Evolutionary conservation across 2,329 filamentous ascomycete genomes (phyloP), one percentile per base, ranked within the genome.

Genomic region (Scytalidium lignicola): DNA sequence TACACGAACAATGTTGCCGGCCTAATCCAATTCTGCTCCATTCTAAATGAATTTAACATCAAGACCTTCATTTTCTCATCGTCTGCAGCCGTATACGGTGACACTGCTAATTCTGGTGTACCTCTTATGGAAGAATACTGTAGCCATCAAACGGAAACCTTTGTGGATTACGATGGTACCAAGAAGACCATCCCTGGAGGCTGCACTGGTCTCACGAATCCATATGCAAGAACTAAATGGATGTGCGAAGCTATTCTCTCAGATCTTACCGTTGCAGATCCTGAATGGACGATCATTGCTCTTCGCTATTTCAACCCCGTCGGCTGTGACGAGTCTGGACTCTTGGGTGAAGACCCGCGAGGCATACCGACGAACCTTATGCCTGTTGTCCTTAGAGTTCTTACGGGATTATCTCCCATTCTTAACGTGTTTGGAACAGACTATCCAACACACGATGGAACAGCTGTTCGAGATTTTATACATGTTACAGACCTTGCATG

Each of bases 41-140:
- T 75, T 3, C 71, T 85, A 37, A 74, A 75, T 49, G 72, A 79
- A 51, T 78, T 78, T 58, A 70, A 74, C 45, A 82, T 85, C 65
- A 82, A 79, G 58, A 82, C 77, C 37, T 79, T 85, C 53, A 79
- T 85, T 52, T 85, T 85, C 60, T 84, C 80, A 1, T 84, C 80
- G 0, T 85, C 81, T 0, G 82, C 82, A 10, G 83, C 80, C 0
- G 81, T 85, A 1, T 85, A 85, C 56, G 82, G 82, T 4, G 70
- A 71, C 37, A 64, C 74, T 37, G 73, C 74, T 12, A 72, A 75
- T 29, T 67, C 65, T 3, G 76, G 76, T 9, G 57, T 70, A 26
- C 74, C 76, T 1, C 64, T 80, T 20, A 72, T 72, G 32, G 78
- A 82, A 53, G 76, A 80, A 55, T 68, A 79, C 48, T 76, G 76